Evolutionary conservation across 2,329 filamentous ascomycete genomes (phyloP), one percentile per base, ranked within the genome.

Genomic region (Amylocarpus encephaloides): DNA sequence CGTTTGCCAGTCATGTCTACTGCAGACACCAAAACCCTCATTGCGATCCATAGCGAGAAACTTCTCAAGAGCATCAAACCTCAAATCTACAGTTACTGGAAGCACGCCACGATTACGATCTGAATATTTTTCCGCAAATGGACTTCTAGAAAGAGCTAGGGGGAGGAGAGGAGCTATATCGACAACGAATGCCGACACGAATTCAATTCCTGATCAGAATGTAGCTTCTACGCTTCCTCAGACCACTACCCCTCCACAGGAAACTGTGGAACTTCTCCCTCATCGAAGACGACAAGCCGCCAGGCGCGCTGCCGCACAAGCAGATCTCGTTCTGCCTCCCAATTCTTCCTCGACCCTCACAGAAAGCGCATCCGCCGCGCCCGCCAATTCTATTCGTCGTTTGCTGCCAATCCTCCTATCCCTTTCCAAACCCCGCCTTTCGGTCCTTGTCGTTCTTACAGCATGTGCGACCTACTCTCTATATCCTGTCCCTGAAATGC

Each of bases 351-450:
- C 79, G 4, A 67, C 75, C 13, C 73, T 84, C 18, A 73, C 79
- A 35, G 50, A 71, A 70, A 43, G 70, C 68, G 43, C 80, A 75
- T 49, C 76, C 73, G 42, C 68, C 69, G 43, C 75, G 73, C 48
- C 78, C 72, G 7, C 65, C 69, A 65, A 72, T 56, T 81, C 80
- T 13, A 50, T 79, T 46, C 77, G 78, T 19, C 87, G 90, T 50
- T 77, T 81, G 49, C 66, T 93, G 56, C 87, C 90, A 18, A 83
- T 88, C 29, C 89, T 89, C 62, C 83, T 98, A 56, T 88, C 93
- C 22, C 83, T 98, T 58, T 86, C 91, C n/a, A 98, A 98, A 67
- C 93, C 93, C 3, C 89, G 92, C 47, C 82, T 98, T 43, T 92
- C 89, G 6, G 86, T 94, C 61, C 82, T 98, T 42, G 86, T 98